These are phyloP conservation scores for Nevesoporus exiguus DNA, from an alignment of 768 basidiomycete species.

Conservation along the genomic window DNA sequence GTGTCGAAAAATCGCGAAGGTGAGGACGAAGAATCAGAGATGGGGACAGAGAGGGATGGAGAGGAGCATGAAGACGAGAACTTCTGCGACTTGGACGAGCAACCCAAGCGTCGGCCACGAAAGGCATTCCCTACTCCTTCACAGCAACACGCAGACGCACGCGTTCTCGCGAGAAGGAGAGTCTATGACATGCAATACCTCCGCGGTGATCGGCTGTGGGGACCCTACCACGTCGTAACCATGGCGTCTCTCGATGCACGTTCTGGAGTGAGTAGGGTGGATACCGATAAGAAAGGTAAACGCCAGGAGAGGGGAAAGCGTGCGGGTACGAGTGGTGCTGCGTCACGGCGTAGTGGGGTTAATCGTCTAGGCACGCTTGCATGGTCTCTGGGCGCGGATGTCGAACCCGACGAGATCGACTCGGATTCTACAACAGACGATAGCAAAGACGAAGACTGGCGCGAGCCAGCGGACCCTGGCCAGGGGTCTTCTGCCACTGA, in stretches of 20 bases:
- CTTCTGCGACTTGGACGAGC: neutral
- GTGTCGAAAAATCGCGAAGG: neutral
- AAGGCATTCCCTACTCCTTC: slow-evolving; percentile 11
- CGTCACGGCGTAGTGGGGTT: neutral
- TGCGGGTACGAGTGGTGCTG: neutral
- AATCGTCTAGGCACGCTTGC: slow-evolving; percentile 12
- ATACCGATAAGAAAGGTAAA: neutral
- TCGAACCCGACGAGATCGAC: slow-evolving; percentile 8
- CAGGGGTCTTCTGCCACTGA: neutral
- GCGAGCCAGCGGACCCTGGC: slow-evolving; percentile 1
- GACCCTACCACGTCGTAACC: slow-evolving; percentile 24
- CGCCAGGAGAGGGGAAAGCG: neutral
- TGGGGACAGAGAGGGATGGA: neutral
- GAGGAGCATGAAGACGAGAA: neutral
- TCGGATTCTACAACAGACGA: slow-evolving; percentile 15
- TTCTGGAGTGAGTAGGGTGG: neutral
- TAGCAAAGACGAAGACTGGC: slow-evolving; percentile 23
- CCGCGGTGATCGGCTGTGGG: slow-evolving; percentile 27
- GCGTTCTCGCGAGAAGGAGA: slow-evolving; percentile 25
- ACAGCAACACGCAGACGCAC: slow-evolving; percentile 24
- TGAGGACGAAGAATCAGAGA: neutral
- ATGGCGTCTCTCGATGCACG: neutral
- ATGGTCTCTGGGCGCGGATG: slow-evolving; percentile 16
- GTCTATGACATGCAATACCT: slow-evolving; percentile 33
- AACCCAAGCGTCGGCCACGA: neutral